Base-by-base conservation (phyloP, 805 yeast species). In the Kodamaea nitidulidarum region DNA sequence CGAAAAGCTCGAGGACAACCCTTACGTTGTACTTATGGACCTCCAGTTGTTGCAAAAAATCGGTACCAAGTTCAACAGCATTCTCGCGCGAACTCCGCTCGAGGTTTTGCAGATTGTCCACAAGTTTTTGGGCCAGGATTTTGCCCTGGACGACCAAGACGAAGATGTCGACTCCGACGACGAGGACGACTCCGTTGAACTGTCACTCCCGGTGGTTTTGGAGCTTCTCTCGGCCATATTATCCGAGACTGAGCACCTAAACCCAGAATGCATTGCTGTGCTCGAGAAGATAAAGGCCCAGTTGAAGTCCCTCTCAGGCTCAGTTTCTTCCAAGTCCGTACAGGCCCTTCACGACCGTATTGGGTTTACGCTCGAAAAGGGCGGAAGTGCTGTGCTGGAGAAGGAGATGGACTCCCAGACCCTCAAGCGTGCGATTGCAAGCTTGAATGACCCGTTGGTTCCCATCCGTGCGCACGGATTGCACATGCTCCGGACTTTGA, bases 381-480 rank as follows among this genome's bases (percentile, higher is more conserved):
- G 60, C 4, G 15, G 55, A 2, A 49, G 52, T 1, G 37, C 39
- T 2, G 12, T 29, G 8, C 46, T 52, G 7, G 48, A 45, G 9
- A 42, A 43, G 30, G 67, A 64, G 8, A 40, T 54, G 6, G 75
- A 80, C 34, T 56, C 57, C 18, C 62, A 61, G 16, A 44, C 59
- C 0, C 60, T 84, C 34, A 71, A 74, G 11, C 67, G 76, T 22
- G 96, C 96, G 0, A 61, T 86, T 26, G 65, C 73, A 1, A 76
- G 80, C 43, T 58, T 93, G 31, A 79, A 78, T 40, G 96, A 90
- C 58, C 84, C 90, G 0, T 61, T 84, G 31, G 81, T 85, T 3
- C 96, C 98, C 0, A 76, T 91, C 2, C 69, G 88, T 39, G 98
- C 95, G 0, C 88, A 85, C 58, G 98, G 98, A 0, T 61, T 93